Percentiles rank a stretch among this genome's conserved stretches.
phyloP scores from a whole-genome alignment of 495 filamentous ascomycete species.

The Talaromyces stipitatus region DNA sequence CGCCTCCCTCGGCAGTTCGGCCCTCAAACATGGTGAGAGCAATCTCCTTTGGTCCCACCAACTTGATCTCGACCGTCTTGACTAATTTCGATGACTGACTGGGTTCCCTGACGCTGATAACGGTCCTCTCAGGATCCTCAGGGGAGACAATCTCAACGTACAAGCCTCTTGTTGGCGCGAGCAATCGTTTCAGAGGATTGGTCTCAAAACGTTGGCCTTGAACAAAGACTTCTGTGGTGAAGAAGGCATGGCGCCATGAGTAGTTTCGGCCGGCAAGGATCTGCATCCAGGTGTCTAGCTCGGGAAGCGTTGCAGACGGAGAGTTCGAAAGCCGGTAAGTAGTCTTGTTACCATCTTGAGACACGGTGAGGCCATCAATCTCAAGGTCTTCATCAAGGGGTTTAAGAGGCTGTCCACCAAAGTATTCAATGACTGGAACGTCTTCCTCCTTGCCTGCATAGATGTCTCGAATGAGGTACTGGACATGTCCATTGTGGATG shows the following conservation, averaged over 20 bases:
- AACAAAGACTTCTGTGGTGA: slow-evolving; percentile 88
- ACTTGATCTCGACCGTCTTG: slow-evolving; percentile 76
- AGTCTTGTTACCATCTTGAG: slow-evolving; percentile 64
- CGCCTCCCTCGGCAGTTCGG: slow-evolving; percentile 69
- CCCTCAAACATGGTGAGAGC: slow-evolving; percentile 81
- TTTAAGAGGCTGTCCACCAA: slow-evolving; percentile 70
- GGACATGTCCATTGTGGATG: slow-evolving; percentile 74
- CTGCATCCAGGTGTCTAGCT: slow-evolving; percentile 71
- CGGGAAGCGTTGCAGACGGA: slow-evolving; percentile 63
- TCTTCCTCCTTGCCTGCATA: slow-evolving; percentile 65
- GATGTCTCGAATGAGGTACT: slow-evolving; percentile 65
- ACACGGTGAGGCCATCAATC: slow-evolving; percentile 73
- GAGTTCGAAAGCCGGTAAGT: slow-evolving; percentile 72
- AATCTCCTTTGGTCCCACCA: slow-evolving; percentile 67
- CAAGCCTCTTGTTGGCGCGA: slow-evolving; percentile 76
- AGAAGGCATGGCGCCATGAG: slow-evolving; percentile 96
- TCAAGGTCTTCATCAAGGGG: slow-evolving; percentile 48
- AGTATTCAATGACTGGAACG: slow-evolving; percentile 88
- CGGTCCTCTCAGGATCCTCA: slow-evolving; percentile 67
- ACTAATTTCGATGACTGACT: slow-evolving; percentile 59
- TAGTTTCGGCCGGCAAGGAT: slow-evolving; percentile 78
- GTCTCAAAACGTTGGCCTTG: slow-evolving; percentile 96
- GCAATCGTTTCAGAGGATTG: slow-evolving; percentile 87
- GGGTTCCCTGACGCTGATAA: slow-evolving; percentile 69
- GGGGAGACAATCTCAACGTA: slow-evolving; percentile 81